These are phyloP conservation scores for Alloascoidea hylecoeti DNA, from an alignment of 805 yeast species.

Conservation along the genomic window DNA sequence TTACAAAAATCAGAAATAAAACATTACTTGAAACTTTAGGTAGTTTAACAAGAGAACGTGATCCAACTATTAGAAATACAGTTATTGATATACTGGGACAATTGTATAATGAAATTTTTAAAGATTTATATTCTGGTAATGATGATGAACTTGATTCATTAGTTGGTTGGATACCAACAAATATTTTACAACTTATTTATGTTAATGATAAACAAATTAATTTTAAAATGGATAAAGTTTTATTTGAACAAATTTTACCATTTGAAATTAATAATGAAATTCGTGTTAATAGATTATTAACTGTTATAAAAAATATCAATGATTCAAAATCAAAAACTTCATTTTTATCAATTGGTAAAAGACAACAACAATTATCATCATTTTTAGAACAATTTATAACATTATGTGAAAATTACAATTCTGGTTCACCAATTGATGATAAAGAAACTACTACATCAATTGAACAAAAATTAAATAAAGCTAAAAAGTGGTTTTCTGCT, in stretches of 20 bases:
- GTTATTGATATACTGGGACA: constrained; percentile 38
- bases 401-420: constrained; percentile 30
- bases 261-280: constrained; percentile 21
- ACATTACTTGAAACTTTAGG: constrained; percentile 38
- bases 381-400: constrained; percentile 36
- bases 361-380: constrained; percentile 48
- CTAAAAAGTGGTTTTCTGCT: constrained; percentile 45
- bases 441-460: neutral
- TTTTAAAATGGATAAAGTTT: constrained; percentile 41
- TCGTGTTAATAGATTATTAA: constrained; percentile 40
- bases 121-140: constrained; percentile 8
- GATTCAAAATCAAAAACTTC: constrained; percentile 47
- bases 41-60: constrained; percentile 61
- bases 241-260: constrained; percentile 52
- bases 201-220: constrained; percentile 61
- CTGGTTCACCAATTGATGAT: constrained; percentile 9
- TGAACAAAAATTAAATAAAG: constrained; percentile 4
- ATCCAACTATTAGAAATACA: constrained; percentile 44
- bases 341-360: constrained; percentile 50
- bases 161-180: constrained; percentile 45
- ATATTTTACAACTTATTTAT: constrained; percentile 50
- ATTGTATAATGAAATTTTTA: constrained; percentile 36
- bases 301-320: constrained; percentile 32
- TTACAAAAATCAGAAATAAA: constrained; percentile 28
- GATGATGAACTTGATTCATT: constrained; percentile 17